phyloP scores from a whole-genome alignment of 1,284 basidiomycete genomes.

The Lignosus rhinocerotis region DNA sequence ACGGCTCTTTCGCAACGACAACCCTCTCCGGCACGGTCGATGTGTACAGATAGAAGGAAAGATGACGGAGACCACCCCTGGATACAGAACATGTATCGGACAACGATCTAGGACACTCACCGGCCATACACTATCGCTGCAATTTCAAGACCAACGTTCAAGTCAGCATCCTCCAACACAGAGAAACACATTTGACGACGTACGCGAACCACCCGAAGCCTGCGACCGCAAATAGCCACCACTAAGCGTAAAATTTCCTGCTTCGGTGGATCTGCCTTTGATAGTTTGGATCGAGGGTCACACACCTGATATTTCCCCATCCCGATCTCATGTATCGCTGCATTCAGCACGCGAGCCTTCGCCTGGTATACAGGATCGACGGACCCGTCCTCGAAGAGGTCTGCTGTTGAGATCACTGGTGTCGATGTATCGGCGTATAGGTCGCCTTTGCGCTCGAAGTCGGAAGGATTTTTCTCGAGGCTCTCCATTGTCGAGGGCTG shows the following conservation, averaged over 20 bases:
- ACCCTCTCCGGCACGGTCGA: too few relatives aligned
- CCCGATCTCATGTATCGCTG: conserved; percentile 60
- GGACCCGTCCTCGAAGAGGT: conserved; percentile 46
- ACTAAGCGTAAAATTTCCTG: conserved; percentile 34
- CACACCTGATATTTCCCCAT: conserved; percentile 71
- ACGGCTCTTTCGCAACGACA: too few relatives aligned
- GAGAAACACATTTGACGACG: conserved; percentile 25
- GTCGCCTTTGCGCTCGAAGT: conserved; percentile 16
- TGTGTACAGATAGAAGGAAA: too few relatives aligned
- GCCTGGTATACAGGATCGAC: conserved; percentile 55
- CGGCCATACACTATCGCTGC: conserved; percentile 51
- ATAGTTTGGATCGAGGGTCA: background rate
- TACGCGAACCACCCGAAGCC: conserved; percentile 76
- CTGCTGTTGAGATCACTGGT: conserved; percentile 5
- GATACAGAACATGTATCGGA: too few relatives aligned
- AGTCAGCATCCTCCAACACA: background rate
- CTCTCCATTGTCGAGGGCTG: background rate
- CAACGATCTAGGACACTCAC: conserved; percentile 28
- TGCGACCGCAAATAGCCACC: conserved; percentile 57
- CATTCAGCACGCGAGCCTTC: conserved; percentile 58
- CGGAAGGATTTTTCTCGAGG: conserved; percentile 5
- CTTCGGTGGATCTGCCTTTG: background rate
- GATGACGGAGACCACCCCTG: too few relatives aligned
- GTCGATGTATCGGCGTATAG: background rate
- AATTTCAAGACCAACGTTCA: background rate